Evolutionary conservation across 345 rosid species (phyloP).

Genomic region (Lagerstroemia speciosa): DNA sequence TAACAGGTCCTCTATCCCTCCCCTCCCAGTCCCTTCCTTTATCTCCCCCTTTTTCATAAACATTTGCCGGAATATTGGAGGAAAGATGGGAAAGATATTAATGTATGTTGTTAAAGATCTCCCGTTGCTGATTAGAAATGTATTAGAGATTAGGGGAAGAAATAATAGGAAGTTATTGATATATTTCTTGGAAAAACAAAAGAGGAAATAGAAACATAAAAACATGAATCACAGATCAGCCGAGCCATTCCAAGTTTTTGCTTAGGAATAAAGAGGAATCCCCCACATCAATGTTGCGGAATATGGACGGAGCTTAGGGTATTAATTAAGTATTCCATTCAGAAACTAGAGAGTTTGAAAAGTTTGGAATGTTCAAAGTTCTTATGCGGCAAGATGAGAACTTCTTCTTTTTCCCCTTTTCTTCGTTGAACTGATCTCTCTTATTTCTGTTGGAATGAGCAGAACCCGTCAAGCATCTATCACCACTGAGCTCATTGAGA

Average conservation of each 20-base stretch:
- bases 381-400: no score
- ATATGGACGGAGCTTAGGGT: no score
- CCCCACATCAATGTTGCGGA: background rate
- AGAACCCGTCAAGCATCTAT: slow-evolving; percentile 99
- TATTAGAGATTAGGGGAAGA: background rate
- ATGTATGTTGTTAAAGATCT: background rate
- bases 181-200: background rate
- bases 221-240: background rate
- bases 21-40: slow-evolving; percentile 4
- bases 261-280: background rate
- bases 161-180: background rate
- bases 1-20: slow-evolving; percentile 47
- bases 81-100: background rate
- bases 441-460: slow-evolving; percentile 12
- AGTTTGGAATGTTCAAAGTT: background rate
- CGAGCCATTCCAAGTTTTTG: background rate
- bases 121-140: background rate
- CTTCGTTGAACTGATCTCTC: background rate
- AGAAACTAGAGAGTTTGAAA: background rate
- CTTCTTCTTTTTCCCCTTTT: background rate
- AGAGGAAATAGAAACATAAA: background rate
- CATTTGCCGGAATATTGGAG: no score
- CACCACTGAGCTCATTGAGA: slow-evolving; percentile 93
- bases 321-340: background rate
- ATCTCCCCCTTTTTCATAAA: no score